Evolutionary conservation across 2,329 filamentous ascomycete genomes (phyloP).

Genomic region (Aspergillus ochraceoroseus): DNA sequence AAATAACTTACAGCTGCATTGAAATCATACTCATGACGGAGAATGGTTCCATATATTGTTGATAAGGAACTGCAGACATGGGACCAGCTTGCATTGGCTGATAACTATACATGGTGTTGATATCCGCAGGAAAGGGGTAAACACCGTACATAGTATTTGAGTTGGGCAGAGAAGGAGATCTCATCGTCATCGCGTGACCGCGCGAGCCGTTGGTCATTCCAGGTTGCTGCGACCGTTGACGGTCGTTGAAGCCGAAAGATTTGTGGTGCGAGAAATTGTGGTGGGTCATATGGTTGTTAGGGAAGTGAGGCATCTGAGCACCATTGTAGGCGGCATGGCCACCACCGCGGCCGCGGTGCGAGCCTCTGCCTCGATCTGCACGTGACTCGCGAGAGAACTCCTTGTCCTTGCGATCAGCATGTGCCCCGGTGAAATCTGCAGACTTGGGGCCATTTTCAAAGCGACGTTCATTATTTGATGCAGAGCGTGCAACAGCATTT

Average conservation of each 20-base stretch:
- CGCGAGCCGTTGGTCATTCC: conserved; percentile 37
- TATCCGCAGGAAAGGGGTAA: conserved; percentile 42
- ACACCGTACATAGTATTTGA: conserved; percentile 49
- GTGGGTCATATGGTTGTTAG: conserved; percentile 39
- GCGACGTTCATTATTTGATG: conserved; percentile 33
- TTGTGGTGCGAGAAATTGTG: conserved; percentile 41
- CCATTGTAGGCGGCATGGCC: conserved; percentile 33
- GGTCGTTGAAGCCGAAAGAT: conserved; percentile 40
- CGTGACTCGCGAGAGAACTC: conserved; percentile 38
- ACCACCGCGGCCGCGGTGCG: conserved; percentile 41
- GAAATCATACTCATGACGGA: conserved; percentile 55
- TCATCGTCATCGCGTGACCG: conserved; percentile 50
- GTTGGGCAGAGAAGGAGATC: conserved; percentile 60
- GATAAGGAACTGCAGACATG: conserved; percentile 56
- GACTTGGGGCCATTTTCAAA: conserved; percentile 39
- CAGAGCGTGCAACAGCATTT: conserved; percentile 31
- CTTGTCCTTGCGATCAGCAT: conserved; percentile 24
- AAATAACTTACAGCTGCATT: conserved; percentile 53
- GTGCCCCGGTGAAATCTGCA: conserved; percentile 33
- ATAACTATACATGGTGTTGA: conserved; percentile 56
- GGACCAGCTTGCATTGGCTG: conserved; percentile 48
- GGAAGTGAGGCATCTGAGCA: conserved; percentile 37
- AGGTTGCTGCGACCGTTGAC: conserved; percentile 41
- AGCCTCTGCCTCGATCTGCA: conserved; percentile 39
- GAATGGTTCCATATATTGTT: conserved; percentile 55